phyloP scores from a whole-genome alignment of 2,329 filamentous ascomycete species.

The Bimuria novae-zelandiae region DNA sequence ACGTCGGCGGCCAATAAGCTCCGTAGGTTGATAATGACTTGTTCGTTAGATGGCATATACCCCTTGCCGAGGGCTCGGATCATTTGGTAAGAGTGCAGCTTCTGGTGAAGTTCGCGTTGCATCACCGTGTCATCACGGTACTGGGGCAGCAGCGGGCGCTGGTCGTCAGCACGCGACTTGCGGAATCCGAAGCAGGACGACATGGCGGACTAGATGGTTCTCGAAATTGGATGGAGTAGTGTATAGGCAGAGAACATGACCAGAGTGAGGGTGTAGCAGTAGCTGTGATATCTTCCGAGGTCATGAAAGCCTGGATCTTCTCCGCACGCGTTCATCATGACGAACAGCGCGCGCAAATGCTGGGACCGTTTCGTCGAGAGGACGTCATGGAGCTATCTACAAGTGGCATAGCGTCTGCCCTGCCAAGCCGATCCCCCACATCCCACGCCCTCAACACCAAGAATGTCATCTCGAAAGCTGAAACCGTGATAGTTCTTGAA shows the following conservation, averaged over 20 bases:
- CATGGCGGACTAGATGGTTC: conserved; percentile 45
- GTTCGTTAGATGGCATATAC: conserved; percentile 91
- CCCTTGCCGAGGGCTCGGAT: conserved; percentile 78
- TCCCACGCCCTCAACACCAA: not conserved
- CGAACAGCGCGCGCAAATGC: conserved; percentile 4
- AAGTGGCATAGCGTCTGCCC: not conserved
- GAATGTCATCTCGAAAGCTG: not conserved
- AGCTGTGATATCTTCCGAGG: too few relatives aligned
- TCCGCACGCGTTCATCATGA: conserved; percentile 7
- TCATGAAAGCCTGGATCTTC: too few relatives aligned
- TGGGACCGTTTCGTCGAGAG: too few relatives aligned
- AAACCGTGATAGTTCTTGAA: too few relatives aligned
- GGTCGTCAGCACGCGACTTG: conserved; percentile 63
- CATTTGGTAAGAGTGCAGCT: conserved; percentile 94
- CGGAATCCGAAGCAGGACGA: conserved; percentile 69
- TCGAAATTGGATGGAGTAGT: conserved; percentile 6
- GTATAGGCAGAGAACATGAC: not conserved
- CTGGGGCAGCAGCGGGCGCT: conserved; percentile 74
- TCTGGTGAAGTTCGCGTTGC: conserved; percentile 80
- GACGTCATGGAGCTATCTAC: conserved; percentile 11
- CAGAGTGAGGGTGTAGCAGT: not conserved
- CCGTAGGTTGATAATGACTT: conserved; percentile 77
- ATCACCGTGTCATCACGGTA: conserved; percentile 81
- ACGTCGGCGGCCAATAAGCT: conserved; percentile 77
- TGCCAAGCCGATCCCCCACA: not conserved